These are phyloP conservation scores for Eustoma russellianum DNA, from an alignment of 257 asterid species.

Conservation along the genomic window DNA sequence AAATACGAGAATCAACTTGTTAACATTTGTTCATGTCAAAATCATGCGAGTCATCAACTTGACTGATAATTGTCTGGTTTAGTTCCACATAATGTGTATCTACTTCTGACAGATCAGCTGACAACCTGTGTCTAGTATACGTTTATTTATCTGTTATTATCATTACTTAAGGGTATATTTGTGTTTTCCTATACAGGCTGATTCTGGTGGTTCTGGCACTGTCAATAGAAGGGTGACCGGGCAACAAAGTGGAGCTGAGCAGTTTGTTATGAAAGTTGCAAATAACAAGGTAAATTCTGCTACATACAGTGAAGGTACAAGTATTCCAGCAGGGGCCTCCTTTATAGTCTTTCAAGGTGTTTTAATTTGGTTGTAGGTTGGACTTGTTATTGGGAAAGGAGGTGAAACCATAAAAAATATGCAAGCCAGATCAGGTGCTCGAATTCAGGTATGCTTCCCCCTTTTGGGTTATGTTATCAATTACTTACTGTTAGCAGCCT, in stretches of 20 bases:
- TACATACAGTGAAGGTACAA: too few relatives aligned
- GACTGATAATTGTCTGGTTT: too few relatives aligned
- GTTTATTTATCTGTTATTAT: too few relatives aligned
- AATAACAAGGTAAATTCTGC: conserved; percentile 72
- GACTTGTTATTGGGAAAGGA: conserved; percentile 97
- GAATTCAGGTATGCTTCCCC: conserved; percentile 50
- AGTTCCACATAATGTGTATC: too few relatives aligned
- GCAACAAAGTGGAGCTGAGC: conserved; percentile 59
- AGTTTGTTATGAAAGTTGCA: conserved; percentile 54
- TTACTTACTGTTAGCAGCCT: not conserved
- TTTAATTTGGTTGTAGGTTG: conserved; percentile 41
- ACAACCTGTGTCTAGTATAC: too few relatives aligned
- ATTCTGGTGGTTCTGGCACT: conserved; percentile 67
- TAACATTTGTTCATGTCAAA: too few relatives aligned
- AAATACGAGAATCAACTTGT: too few relatives aligned
- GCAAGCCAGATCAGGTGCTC: conserved; percentile 89
- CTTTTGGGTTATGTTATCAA: not conserved
- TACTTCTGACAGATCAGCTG: too few relatives aligned
- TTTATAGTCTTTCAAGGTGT: not conserved
- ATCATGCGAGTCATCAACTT: too few relatives aligned
- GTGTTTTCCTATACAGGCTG: conserved; percentile 42
- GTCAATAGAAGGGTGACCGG: conserved; percentile 52
- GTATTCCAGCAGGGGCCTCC: too few relatives aligned
- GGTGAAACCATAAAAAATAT: conserved; percentile 90
- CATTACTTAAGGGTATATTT: too few relatives aligned